Percentiles rank a stretch among this genome's conserved stretches.
Conservation (phyloP, 169 alveolate species). For the Cryptosporidium felis region DNA sequence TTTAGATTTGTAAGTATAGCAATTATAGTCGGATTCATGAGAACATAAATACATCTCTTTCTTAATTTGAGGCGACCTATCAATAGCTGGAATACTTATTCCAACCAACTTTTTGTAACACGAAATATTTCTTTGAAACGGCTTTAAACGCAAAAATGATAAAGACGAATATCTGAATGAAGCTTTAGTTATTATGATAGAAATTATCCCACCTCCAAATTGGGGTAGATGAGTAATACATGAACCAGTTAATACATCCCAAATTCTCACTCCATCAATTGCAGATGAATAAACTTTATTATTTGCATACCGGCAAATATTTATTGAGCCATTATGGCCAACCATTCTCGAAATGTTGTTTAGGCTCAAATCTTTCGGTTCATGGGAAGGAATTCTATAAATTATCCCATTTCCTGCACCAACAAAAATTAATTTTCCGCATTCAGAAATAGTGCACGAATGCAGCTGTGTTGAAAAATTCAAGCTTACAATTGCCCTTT, state of each 20-base stretch:
- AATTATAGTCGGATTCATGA: neutral
- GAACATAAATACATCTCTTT: neutral
- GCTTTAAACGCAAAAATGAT: constrained; percentile 9
- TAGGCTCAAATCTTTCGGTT: neutral
- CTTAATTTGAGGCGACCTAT: neutral
- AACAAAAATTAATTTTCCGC: constrained; percentile 12
- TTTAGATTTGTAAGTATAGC: neutral
- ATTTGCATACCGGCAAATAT: neutral
- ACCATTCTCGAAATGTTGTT: neutral
- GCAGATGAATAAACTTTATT: constrained; percentile 33
- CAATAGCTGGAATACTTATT: neutral
- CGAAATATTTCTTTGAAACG: constrained; percentile 45
- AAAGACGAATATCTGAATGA: neutral
- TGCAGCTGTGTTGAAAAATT: constrained; percentile 3
- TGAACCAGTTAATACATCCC: constrained; percentile 40
- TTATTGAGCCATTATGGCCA: constrained; percentile 57
- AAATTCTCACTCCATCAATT: constrained; percentile 40
- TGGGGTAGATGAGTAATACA: constrained; percentile 31
- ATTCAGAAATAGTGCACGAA: constrained; percentile 20
- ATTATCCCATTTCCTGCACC: constrained; percentile 43
- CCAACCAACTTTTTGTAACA: neutral
- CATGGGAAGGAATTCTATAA: neutral
- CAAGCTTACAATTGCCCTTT: constrained; percentile 13
- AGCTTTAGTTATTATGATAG: neutral
- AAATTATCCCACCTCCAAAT: constrained; percentile 38